Evolutionary conservation across 2,329 filamentous ascomycete species (phyloP), one percentile per base, ranked within the genome.

Genomic region (Sporothrix protearum): DNA sequence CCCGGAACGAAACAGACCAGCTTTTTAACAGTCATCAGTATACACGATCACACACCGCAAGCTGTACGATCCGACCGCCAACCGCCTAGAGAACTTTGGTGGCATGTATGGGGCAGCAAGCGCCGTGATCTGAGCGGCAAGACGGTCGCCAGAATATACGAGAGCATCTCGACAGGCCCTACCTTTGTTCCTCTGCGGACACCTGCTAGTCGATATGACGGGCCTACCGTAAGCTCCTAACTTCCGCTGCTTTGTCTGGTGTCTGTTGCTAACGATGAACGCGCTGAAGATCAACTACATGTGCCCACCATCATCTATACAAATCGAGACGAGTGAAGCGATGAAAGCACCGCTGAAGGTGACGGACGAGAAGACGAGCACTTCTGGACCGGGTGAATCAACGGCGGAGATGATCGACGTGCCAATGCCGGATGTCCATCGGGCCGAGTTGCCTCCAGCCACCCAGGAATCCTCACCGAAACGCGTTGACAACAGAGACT

Each of bases 31-130:
- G n/a, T 22, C 10, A 30, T 25, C 74, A 89, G 88, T 88, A 5
- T 90, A 89, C 75, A 88, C 87, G 12, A 87, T 84, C 39, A 89
- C 86, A 19, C 85, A 86, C 73, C 85, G 86, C 76, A 84, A 84
- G 75, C 82, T 89, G 42, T 82, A 84, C 72, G 87, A 90, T 75
- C 88, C 88, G n/a, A 89, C 87, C 2, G 87, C 87, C 36, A 85
- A 85, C 72, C 86, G 88, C 22, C 80, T 89, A 25, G 88, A 90
- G 76, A 87, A 89, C 76, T 89, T 89, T 90, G 88, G 88, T 89
- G 87, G 85, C 87, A 89, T 76, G 86, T 90, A 70, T 87, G 87
- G 83, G 87, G 87, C 45, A 89, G 88, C 75, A 81, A 88, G 74
- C 81, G 85, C 36, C 82, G 85, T 45, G 77, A 82, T 69, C 80